These are phyloP conservation scores for Furcasterigmium sp. DNA, from an alignment of 2,329 filamentous ascomycete species.

Conservation along the genomic window DNA sequence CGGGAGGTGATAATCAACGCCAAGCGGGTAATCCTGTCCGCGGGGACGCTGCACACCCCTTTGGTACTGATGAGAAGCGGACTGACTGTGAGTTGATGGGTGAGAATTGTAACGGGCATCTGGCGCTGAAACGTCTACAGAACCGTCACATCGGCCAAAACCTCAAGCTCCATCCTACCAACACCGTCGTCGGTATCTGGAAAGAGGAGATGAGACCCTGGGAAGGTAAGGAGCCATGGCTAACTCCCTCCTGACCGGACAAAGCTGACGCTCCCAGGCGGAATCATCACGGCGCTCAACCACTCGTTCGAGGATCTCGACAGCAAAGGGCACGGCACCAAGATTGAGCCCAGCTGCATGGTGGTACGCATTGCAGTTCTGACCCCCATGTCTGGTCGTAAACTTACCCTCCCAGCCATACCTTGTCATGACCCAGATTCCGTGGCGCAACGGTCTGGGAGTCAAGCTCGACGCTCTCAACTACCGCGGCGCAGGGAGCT, in stretches of 20 bases:
- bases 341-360: conserved; percentile 75
- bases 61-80: conserved; percentile 73
- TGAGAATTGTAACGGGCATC: no score
- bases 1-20: conserved; percentile 69
- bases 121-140: conserved; percentile 20
- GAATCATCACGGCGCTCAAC: conserved; percentile 75
- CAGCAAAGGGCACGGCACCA: conserved; percentile 72
- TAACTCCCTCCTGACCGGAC: not conserved
- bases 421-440: conserved; percentile 53
- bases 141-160: conserved; percentile 80
- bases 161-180: conserved; percentile 75
- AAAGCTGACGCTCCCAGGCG: conserved; percentile 43
- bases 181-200: conserved; percentile 55
- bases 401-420: conserved; percentile 47
- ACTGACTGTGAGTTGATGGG: conserved; percentile 47
- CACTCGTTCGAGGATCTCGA: conserved; percentile 78
- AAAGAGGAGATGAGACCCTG: conserved; percentile 65
- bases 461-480: conserved; percentile 68
- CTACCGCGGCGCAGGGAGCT: conserved; percentile 63
- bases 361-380: conserved; percentile 32
- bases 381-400: conserved; percentile 2
- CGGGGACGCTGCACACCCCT: conserved; percentile 72
- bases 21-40: conserved; percentile 74
- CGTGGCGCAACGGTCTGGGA: conserved; percentile 64
- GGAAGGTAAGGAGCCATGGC: conserved; percentile 39